Evolutionary conservation across 2,329 filamentous ascomycete species (phyloP).

Genomic region (Penicillium sp.): DNA sequence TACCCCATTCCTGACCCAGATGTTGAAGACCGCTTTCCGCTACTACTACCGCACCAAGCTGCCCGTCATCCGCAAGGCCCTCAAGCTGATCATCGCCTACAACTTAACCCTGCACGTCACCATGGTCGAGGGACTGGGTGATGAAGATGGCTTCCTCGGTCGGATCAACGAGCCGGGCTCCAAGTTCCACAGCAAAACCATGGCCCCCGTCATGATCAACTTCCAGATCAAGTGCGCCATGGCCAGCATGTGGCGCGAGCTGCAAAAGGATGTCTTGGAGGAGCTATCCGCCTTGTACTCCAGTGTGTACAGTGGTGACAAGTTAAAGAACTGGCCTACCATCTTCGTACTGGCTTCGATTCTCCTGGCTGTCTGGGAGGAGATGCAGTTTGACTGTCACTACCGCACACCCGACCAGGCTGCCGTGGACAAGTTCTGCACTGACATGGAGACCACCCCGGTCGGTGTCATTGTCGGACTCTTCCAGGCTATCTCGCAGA

Average conservation of each 20-base stretch:
- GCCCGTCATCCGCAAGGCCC: conserved; percentile 88
- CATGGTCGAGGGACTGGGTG: conserved; percentile 86
- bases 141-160: conserved; percentile 77
- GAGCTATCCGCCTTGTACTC: conserved; percentile 92
- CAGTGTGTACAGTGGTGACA: conserved; percentile 96
- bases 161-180: conserved; percentile 86
- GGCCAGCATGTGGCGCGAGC: conserved; percentile 96
- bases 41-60: conserved; percentile 89
- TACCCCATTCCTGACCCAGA: conserved; percentile 92
- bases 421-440: conserved; percentile 92
- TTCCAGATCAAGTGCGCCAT: conserved; percentile 98
- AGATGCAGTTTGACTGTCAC: conserved; percentile 98
- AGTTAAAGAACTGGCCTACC: conserved; percentile 98
- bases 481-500: conserved; percentile 97
- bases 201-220: conserved; percentile 98
- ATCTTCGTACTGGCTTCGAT: conserved; percentile 98
- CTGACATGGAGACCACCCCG: conserved; percentile 93
- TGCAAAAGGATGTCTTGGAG: conserved; percentile 94
- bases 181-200: conserved; percentile 86
- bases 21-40: conserved; percentile 93
- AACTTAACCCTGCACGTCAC: conserved; percentile 94
- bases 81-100: conserved; percentile 94
- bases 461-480: conserved; percentile 95
- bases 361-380: conserved; percentile 92
- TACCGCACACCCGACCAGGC: conserved; percentile 86